These are phyloP conservation scores for Acanthochlamys bracteata DNA, from an alignment of 106 monocot genomes.

Conservation along the genomic window DNA sequence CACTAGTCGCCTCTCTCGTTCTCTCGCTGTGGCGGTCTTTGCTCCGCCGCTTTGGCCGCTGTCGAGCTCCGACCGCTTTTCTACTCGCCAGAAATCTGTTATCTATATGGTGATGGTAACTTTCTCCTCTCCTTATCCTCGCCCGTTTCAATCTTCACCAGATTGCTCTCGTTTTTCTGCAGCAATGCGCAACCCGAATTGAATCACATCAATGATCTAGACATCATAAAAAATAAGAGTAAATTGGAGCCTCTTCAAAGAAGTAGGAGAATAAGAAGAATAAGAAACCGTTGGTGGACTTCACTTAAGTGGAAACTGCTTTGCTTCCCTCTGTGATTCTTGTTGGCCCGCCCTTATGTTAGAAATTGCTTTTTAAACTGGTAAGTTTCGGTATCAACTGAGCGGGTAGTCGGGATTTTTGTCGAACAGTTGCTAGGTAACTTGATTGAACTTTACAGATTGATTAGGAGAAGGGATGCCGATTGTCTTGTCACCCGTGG, in stretches of 20 bases:
- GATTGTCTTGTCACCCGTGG: constrained; percentile 87
- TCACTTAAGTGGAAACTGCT: constrained; percentile 61
- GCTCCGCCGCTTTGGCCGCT: too few relatives aligned
- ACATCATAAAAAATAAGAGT: too few relatives aligned
- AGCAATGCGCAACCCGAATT: too few relatives aligned
- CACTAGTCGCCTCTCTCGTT: too few relatives aligned
- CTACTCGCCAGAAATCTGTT: too few relatives aligned
- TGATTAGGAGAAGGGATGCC: constrained; percentile 89
- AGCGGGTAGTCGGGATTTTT: neutral
- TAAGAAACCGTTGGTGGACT: constrained; percentile 57
- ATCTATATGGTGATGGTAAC: too few relatives aligned
- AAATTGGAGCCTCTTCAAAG: neutral
- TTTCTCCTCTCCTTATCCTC: too few relatives aligned
- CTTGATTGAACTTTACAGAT: constrained; percentile 17
- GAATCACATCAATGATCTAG: too few relatives aligned
- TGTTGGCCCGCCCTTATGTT: constrained; percentile 91
- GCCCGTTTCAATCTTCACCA: too few relatives aligned
- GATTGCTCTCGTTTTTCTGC: too few relatives aligned
- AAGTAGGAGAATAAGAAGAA: constrained; percentile 17
- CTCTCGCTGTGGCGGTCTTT: too few relatives aligned
- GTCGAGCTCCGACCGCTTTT: too few relatives aligned
- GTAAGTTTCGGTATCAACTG: constrained; percentile 17
- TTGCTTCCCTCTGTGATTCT: constrained; percentile 83
- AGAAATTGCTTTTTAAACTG: constrained; percentile 98
- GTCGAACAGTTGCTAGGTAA: neutral